Conservation (phyloP, 306 rosid species). For the Neltuma alba region DNA sequence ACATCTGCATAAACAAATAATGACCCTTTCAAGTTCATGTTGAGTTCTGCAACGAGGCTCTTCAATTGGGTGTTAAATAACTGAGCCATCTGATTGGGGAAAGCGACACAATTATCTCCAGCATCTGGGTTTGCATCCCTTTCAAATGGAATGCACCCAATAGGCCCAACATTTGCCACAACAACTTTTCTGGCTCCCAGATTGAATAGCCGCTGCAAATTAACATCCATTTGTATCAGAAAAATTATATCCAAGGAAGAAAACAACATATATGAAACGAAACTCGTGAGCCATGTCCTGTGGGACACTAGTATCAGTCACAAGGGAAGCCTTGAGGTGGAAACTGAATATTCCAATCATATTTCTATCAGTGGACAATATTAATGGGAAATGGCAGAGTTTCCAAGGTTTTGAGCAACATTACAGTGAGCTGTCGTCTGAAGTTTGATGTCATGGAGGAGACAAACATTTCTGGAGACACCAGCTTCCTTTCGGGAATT, state of each 20-base stretch:
- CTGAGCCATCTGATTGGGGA: slow-evolving; percentile 56
- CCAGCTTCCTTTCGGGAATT: slow-evolving; percentile 35
- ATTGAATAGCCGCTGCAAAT: slow-evolving; percentile 65
- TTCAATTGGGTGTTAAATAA: slow-evolving; percentile 53
- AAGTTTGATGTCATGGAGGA: slow-evolving; percentile 51
- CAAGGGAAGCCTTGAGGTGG: too few relatives aligned
- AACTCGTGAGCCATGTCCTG: too few relatives aligned
- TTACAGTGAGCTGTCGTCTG: slow-evolving; percentile 60
- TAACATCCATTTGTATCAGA: too few relatives aligned
- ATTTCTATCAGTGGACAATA: too few relatives aligned
- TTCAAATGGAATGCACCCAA: slow-evolving; percentile 74
- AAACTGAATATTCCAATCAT: too few relatives aligned
- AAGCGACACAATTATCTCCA: slow-evolving; percentile 52
- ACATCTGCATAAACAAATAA: slow-evolving; percentile 67
- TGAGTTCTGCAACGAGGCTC: slow-evolving; percentile 53
- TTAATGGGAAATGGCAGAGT: not conserved
- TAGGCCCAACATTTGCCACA: slow-evolving; percentile 74
- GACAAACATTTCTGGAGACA: slow-evolving; percentile 60
- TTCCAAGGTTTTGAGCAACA: not conserved
- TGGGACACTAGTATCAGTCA: too few relatives aligned
- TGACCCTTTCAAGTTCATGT: slow-evolving; percentile 42
- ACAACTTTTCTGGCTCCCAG: slow-evolving; percentile 69
- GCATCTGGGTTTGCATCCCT: slow-evolving; percentile 59
- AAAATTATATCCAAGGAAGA: too few relatives aligned
- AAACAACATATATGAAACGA: too few relatives aligned